Percentiles rank a stretch among this genome's conserved stretches.
Evolutionary conservation across 768 basidiomycete species (phyloP).

Genomic region (Podaxis mareebaensis): DNA sequence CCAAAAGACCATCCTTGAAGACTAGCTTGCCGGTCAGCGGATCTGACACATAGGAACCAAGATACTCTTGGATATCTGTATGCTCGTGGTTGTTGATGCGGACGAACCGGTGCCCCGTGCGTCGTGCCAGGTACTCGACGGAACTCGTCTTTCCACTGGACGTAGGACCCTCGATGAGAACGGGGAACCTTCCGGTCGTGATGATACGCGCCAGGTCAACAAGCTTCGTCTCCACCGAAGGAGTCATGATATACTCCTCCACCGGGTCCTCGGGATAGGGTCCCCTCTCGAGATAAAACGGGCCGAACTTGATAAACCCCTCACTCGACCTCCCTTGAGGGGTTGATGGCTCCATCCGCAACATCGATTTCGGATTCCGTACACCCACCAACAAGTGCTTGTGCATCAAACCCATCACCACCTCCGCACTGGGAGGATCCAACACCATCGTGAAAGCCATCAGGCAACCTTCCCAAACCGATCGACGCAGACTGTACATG

Average conservation of each 20-base stretch:
- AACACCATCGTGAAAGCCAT: conserved; percentile 99
- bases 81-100: conserved; percentile 99
- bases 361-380: conserved; percentile 74
- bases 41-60: conserved; percentile 96
- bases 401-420: conserved; percentile 69
- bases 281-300: conserved; percentile 87
- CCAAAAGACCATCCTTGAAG: conserved; percentile 92
- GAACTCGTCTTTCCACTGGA: conserved; percentile 98
- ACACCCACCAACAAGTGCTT: conserved; percentile 79
- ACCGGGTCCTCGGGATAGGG: conserved; percentile 58
- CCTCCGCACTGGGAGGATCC: conserved; percentile 65
- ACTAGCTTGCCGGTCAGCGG: conserved; percentile 89
- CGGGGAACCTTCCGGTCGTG: conserved; percentile 84
- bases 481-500: conserved; percentile 77
- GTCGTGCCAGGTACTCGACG: conserved; percentile 89
- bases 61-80: conserved; percentile 98
- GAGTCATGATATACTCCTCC: conserved; percentile 91
- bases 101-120: conserved; percentile 93
- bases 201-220: conserved; percentile 92
- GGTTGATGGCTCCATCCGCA: conserved; percentile 70
- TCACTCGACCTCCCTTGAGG: conserved; percentile 38
- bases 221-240: conserved; percentile 94
- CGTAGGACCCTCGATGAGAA: conserved; percentile 97
- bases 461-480: conserved; percentile 93
- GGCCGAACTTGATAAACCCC: conserved; percentile 81